phyloP scores from a whole-genome alignment of 768 basidiomycete genomes.

The Lentinula sp. region DNA sequence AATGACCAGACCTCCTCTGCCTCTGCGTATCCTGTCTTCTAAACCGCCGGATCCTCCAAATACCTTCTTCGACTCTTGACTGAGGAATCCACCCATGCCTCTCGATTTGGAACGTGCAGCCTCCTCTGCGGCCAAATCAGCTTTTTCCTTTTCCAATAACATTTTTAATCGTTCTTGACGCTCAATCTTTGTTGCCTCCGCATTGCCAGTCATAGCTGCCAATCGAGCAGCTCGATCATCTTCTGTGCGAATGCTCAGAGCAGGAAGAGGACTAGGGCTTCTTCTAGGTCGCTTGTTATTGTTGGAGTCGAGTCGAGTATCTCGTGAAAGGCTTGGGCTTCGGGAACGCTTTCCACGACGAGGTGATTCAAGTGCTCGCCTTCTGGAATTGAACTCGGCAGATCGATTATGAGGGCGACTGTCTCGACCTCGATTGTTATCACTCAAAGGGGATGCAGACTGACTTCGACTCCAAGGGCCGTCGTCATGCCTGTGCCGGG shows the following conservation, averaged over 20 bases:
- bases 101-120: conserved; percentile 60
- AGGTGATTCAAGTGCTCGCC: neutral
- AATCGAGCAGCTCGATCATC: conserved; percentile 78
- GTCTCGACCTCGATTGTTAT: neutral
- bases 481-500: neutral
- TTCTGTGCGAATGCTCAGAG: conserved; percentile 14
- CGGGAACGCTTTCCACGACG: conserved; percentile 5
- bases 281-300: conserved; percentile 46
- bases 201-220: conserved; percentile 82
- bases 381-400: neutral
- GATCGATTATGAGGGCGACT: neutral
- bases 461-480: neutral
- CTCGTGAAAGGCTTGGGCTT: conserved; percentile 24
- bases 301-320: conserved; percentile 14
- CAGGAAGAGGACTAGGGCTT: conserved; percentile 32
- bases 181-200: conserved; percentile 56
- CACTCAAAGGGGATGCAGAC: neutral
- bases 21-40: conserved; percentile 73
- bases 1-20: conserved; percentile 63
- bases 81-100: conserved; percentile 78
- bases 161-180: conserved; percentile 66
- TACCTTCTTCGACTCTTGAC: conserved; percentile 77
- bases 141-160: conserved; percentile 72
- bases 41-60: conserved; percentile 74
- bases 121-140: conserved; percentile 69